phyloP scores from a whole-genome alignment of 2,329 filamentous ascomycete genomes.

The Rhexocercosporidium sp. region DNA sequence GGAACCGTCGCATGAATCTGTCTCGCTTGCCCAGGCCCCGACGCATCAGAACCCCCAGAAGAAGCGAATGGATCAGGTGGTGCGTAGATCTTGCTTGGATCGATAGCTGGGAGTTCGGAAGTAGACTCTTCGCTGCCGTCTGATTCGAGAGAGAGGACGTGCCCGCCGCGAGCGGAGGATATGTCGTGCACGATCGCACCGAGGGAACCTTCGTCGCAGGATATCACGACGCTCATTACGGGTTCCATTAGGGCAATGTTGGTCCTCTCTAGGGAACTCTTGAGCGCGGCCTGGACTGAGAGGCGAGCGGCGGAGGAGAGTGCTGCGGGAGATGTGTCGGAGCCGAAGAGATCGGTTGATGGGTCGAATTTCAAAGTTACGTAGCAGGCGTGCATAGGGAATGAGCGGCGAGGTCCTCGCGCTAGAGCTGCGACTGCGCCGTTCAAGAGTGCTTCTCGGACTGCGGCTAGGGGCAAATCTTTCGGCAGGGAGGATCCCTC shows the following conservation, averaged over 20 bases:
- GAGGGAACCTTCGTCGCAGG: constrained; percentile 80
- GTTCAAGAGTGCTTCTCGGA: constrained; percentile 68
- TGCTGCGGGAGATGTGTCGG: constrained; percentile 69
- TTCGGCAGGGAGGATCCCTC: constrained; percentile 54
- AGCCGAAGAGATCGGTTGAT: constrained; percentile 65
- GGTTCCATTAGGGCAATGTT: constrained; percentile 82
- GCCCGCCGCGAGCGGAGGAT: constrained; percentile 72
- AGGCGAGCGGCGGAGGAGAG: constrained; percentile 69
- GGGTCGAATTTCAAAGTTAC: constrained; percentile 75
- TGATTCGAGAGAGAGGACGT: constrained; percentile 71
- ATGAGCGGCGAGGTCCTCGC: constrained; percentile 79
- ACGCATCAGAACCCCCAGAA: constrained; percentile 52
- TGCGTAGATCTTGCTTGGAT: constrained; percentile 79
- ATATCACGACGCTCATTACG: constrained; percentile 88
- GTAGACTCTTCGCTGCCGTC: constrained; percentile 33
- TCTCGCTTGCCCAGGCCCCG: constrained; percentile 54
- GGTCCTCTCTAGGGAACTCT: constrained; percentile 58
- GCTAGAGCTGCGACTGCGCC: constrained; percentile 84
- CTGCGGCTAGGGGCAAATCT: constrained; percentile 53
- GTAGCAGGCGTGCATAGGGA: constrained; percentile 78
- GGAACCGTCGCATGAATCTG: constrained; percentile 87
- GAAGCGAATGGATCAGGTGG: constrained; percentile 82
- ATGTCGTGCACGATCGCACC: constrained; percentile 85
- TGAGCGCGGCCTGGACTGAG: constrained; percentile 73
- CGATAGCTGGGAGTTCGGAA: constrained; percentile 53